phyloP scores from a whole-genome alignment of 257 asterid species.

The Apocynum venetum region DNA sequence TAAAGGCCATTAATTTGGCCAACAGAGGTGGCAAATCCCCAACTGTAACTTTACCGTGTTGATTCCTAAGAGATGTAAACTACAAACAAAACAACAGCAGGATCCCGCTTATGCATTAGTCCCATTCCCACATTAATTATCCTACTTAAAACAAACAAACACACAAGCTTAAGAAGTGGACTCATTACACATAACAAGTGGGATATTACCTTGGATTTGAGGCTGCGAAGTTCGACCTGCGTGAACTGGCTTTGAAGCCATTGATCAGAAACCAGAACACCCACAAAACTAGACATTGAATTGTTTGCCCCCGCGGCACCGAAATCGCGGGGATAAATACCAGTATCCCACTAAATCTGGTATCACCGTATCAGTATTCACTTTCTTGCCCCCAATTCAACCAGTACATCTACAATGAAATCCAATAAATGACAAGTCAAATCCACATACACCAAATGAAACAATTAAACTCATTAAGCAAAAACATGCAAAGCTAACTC shows the following conservation, averaged over 20 bases:
- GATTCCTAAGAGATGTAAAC: slow-evolving; percentile 64
- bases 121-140: slow-evolving; percentile 19
- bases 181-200: not conserved
- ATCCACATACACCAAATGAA: slow-evolving; percentile 12
- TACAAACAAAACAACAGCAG: slow-evolving; percentile 20
- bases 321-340: slow-evolving; percentile 19
- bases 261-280: slow-evolving; percentile 89
- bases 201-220: slow-evolving; percentile 66
- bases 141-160: not conserved
- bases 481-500: slow-evolving; percentile 4
- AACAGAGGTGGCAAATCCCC: slow-evolving; percentile 73
- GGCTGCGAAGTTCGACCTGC: slow-evolving; percentile 85
- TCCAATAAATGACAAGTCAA: not conserved
- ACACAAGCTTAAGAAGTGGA: not conserved
- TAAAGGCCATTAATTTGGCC: slow-evolving; percentile 63
- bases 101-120: slow-evolving; percentile 14
- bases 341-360: not conserved
- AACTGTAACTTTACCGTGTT: slow-evolving; percentile 63
- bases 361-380: not conserved
- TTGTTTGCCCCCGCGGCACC: slow-evolving; percentile 42
- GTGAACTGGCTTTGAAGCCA: slow-evolving; percentile 97
- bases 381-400: slow-evolving; percentile 18
- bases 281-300: slow-evolving; percentile 73
- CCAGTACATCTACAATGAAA: slow-evolving; percentile 9
- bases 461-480: not conserved